Evolutionary conservation across 1,139 yeast species (phyloP).

Genomic region (Blastobotrys elegans): DNA sequence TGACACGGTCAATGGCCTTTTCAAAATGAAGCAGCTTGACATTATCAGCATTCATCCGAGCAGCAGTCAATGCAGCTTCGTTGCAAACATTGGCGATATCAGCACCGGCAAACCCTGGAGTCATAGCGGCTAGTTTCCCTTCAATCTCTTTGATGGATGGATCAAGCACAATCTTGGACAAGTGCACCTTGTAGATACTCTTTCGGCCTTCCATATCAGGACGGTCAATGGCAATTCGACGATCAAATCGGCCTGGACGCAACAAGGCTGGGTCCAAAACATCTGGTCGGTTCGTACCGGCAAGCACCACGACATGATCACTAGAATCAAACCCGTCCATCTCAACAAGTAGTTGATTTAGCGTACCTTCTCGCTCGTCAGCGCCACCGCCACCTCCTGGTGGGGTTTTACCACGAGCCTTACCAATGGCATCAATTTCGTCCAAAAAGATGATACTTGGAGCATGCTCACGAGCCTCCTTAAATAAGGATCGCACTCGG

Average conservation of each 20-base stretch:
- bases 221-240: constrained; percentile 85
- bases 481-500: constrained; percentile 89
- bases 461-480: constrained; percentile 87
- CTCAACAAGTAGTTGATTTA: constrained; percentile 91
- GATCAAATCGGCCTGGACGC: constrained; percentile 97
- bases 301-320: constrained; percentile 93
- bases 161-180: constrained; percentile 54
- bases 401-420: constrained; percentile 79
- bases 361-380: constrained; percentile 94
- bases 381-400: constrained; percentile 83
- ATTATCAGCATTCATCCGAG: constrained; percentile 65
- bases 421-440: constrained; percentile 98
- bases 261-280: constrained; percentile 85
- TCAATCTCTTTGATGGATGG: constrained; percentile 51
- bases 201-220: constrained; percentile 94
- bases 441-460: constrained; percentile 93
- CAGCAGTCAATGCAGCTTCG: constrained; percentile 96
- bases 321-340: constrained; percentile 93
- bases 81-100: constrained; percentile 96
- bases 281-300: constrained; percentile 96
- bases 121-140: constrained; percentile 87
- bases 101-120: constrained; percentile 98
- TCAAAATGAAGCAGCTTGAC: constrained; percentile 82
- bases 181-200: constrained; percentile 82
- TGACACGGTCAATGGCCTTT: constrained; percentile 93